Conservation (phyloP, 768 basidiomycete species). For the Leccinum broughii region DNA sequence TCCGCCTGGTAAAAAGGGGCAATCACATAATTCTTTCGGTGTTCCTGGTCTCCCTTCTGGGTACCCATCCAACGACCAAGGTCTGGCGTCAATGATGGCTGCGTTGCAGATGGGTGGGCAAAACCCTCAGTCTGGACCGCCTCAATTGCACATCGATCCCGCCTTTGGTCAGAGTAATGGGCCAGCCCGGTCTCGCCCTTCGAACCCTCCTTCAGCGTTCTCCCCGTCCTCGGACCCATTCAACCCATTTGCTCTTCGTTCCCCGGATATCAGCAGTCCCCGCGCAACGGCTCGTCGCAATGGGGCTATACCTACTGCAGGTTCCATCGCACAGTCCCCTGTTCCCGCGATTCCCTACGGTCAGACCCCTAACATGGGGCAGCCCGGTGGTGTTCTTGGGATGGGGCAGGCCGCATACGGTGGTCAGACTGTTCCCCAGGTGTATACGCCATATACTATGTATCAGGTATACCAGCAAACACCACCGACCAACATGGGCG, state of each 20-base stretch:
- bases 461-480: constrained; percentile 82
- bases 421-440: constrained; percentile 58
- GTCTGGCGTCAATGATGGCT: constrained; percentile 90
- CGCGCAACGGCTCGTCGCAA: constrained; percentile 50
- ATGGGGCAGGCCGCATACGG: constrained; percentile 70
- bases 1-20: constrained; percentile 59
- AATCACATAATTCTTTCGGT: constrained; percentile 54
- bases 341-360: constrained; percentile 50
- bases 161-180: constrained; percentile 46
- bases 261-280: constrained; percentile 53
- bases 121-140: constrained; percentile 77
- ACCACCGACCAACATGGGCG: constrained; percentile 70
- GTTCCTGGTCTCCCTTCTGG: constrained; percentile 78
- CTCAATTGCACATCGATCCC: constrained; percentile 72
- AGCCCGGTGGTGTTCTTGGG: constrained; percentile 55
- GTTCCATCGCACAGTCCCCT: constrained; percentile 31
- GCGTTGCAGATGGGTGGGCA: constrained; percentile 89
- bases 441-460: constrained; percentile 77
- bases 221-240: constrained; percentile 56
- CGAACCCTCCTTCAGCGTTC: constrained; percentile 46
- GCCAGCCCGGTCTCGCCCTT: constrained; percentile 47
- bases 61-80: constrained; percentile 81
- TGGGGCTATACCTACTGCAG: constrained; percentile 31
- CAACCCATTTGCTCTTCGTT: constrained; percentile 56
- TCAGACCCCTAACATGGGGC: constrained; percentile 62